Base-by-base conservation (phyloP, 192 early-diverging fungal species). In the Chytriomyces sp. region DNA sequence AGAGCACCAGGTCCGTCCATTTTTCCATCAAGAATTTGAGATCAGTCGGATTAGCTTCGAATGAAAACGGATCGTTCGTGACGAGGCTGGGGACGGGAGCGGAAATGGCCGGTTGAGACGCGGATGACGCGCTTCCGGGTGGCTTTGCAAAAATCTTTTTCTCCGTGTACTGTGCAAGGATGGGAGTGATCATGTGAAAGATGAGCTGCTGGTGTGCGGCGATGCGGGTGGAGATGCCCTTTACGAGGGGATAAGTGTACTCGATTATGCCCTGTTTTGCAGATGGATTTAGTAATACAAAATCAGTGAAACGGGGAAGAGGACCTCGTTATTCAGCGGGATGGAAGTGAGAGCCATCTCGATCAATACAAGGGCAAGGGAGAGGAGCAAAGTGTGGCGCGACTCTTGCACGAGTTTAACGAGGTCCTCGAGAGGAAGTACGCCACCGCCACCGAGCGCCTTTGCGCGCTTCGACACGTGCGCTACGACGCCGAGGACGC, bases 391-490 rank as follows among this genome's bases (percentile, higher is more conserved):
- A 12, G 76, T 69, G 0, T 78, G 72, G 0, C 76, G 57, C 7
- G 53, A 66, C 30, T 69, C 63, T 28, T 7, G 7, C 7, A 30
- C 39, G 8, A 62, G 28, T 17, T 22, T 49, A 19, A 89, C 90
- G 55, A 90, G 84, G 17, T 83, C 78, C 1, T 94, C 39, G 1
- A 98, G 76, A 19, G 86, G n/a, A 3, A 76, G 67, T 0, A 87
- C 73, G 12, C 93, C 94, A 10, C 94, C 73, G 39, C 77, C 79
- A 1, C 68, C 64, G 56, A 85, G 86, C 5, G 89, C 69, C 49
- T 91, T 90, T 40, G 93, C 79, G 44, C 95, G 88, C 69, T 92
- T 93, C 70, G 91, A 95, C 65, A 98, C 87, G 66, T 98, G 96
- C 7, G 84, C 80, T 6, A 93, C 82, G 26, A 98, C 83, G 7